Conservation (phyloP, 768 basidiomycete genomes). For the Gymnopilus junonius region DNA sequence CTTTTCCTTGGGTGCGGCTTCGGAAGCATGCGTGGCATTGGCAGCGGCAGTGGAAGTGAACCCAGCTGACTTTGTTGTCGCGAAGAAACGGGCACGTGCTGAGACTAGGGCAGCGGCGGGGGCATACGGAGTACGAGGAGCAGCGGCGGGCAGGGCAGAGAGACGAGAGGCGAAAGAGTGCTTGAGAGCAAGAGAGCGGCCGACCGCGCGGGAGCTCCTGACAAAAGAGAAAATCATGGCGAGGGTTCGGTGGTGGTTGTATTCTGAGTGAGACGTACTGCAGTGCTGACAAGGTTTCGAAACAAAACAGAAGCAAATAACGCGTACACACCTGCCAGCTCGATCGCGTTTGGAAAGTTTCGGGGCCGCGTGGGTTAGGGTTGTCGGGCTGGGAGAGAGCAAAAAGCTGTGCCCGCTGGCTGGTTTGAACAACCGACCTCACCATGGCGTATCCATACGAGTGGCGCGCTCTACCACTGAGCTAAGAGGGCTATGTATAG, state of each 20-base stretch:
- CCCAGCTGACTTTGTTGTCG: background rate
- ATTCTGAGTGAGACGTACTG: background rate
- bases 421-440: constrained; percentile 39
- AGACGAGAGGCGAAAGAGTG: background rate
- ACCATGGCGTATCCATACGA: constrained; percentile 41
- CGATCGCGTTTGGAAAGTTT: background rate
- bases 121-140: background rate
- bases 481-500: constrained; percentile 50
- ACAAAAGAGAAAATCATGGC: background rate
- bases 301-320: background rate
- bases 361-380: background rate
- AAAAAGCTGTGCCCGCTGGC: constrained; percentile 32
- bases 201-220: background rate
- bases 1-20: too few relatives aligned
- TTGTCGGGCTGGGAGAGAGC: background rate
- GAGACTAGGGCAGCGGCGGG: background rate
- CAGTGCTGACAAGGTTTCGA: background rate
- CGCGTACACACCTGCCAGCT: background rate
- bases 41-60: background rate
- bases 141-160: background rate
- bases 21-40: background rate
- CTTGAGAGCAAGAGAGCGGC: background rate
- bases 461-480: constrained; percentile 68
- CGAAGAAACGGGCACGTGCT: background rate
- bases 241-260: background rate